Conservation (phyloP, 2,329 filamentous ascomycete species). For the Zopfia rhizophila region DNA sequence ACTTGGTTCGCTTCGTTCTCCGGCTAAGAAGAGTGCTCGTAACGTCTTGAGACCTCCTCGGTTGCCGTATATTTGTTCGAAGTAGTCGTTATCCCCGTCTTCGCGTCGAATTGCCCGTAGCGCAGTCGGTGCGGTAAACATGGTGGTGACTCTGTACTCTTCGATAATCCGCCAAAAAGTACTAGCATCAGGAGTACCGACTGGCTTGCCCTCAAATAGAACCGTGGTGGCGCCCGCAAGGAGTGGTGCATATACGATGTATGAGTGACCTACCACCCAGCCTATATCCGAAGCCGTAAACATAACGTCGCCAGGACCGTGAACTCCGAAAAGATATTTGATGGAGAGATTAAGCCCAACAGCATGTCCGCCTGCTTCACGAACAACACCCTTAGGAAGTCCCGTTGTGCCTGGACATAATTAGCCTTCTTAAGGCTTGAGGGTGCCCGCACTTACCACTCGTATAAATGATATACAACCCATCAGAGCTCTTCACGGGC, state of each 20-base stretch:
- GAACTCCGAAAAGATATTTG: conserved; percentile 82
- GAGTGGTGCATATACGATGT: conserved; percentile 89
- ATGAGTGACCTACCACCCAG: conserved; percentile 81
- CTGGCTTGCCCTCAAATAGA: conserved; percentile 92
- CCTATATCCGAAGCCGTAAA: conserved; percentile 88
- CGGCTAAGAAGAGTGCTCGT: conserved; percentile 82
- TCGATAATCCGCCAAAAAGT: conserved; percentile 89
- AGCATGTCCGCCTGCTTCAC: conserved; percentile 86
- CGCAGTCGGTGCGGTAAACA: conserved; percentile 87
- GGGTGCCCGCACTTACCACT: conserved; percentile 64
- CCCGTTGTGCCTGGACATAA: conserved; percentile 72
- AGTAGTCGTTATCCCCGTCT: conserved; percentile 76
- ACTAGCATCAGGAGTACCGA: conserved; percentile 87
- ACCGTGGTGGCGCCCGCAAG: conserved; percentile 86
- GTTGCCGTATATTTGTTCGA: conserved; percentile 69
- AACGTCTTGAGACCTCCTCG: conserved; percentile 77
- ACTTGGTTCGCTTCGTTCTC: conserved; percentile 87
- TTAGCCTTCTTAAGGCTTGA: conserved; percentile 8
- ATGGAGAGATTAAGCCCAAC: conserved; percentile 86
- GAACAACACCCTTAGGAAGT: conserved; percentile 81
- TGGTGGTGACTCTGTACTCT: conserved; percentile 82
- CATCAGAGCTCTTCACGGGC: conserved; percentile 79
- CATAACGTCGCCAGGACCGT: conserved; percentile 84
- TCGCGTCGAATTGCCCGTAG: conserved; percentile 87
- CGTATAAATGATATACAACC: conserved; percentile 91